Conservation (phyloP, 805 yeast species). For the Candida ascalaphidarum region DNA sequence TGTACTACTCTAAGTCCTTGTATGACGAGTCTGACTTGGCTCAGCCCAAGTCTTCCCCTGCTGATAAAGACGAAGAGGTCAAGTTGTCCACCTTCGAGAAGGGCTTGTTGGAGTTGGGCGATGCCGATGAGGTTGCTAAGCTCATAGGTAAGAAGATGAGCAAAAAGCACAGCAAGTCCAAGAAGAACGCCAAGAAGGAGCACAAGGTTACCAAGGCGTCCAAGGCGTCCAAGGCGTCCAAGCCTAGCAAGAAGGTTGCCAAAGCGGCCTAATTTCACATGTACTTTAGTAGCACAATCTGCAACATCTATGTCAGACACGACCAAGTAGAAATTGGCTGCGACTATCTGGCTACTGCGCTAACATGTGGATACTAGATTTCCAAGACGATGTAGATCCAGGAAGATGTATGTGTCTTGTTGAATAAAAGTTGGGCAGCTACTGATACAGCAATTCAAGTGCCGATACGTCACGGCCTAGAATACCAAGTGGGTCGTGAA, state of each 20-base stretch:
- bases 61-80: constrained; percentile 20
- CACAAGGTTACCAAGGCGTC: constrained; percentile 11
- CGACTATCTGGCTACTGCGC: no score
- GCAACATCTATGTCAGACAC: no score
- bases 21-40: constrained; percentile 49
- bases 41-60: no score
- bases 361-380: constrained; percentile 5
- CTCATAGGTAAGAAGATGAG: constrained; percentile 49
- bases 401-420: no score
- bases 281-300: no score
- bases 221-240: constrained; percentile 3
- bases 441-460: no score
- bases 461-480: no score
- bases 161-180: constrained; percentile 8
- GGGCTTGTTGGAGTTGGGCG: constrained; percentile 74
- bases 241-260: not conserved
- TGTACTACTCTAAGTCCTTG: constrained; percentile 58
- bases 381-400: constrained; percentile 1
- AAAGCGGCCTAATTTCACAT: not conserved
- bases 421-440: no score
- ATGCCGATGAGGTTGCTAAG: constrained; percentile 61
- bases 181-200: constrained; percentile 10
- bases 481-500: no score
- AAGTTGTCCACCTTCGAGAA: constrained; percentile 54
- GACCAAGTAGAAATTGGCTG: no score